A percentile compares a stretch with the other conserved stretches of the same genome.
Conservation (phyloP, 495 filamentous ascomycete genomes). For the Aspergillus taichungensis region DNA sequence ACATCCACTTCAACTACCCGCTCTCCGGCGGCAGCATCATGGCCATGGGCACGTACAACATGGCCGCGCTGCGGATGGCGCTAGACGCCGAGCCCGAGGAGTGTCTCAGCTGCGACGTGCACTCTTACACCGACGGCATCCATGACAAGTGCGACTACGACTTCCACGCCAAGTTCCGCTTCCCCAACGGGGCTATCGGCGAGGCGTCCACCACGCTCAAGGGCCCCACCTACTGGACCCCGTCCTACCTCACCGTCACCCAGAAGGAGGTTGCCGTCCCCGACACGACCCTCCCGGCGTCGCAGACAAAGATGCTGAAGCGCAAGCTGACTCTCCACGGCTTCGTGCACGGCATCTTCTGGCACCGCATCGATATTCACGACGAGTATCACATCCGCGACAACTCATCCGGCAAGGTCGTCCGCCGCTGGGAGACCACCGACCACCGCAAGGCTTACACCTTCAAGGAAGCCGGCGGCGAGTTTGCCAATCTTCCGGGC, state of each 20-base stretch:
- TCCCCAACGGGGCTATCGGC: slow-evolving; percentile 37
- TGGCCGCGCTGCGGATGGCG: slow-evolving; percentile 29
- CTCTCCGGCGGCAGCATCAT: slow-evolving; percentile 46
- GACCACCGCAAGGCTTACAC: slow-evolving; percentile 35
- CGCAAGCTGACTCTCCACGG: slow-evolving; percentile 16
- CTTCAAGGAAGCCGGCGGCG: slow-evolving; percentile 23
- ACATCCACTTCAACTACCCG: slow-evolving; percentile 46
- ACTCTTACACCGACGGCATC: slow-evolving; percentile 19
- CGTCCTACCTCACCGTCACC: slow-evolving; percentile 9
- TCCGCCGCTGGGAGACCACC: slow-evolving; percentile 29
- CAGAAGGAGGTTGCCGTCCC: slow-evolving; percentile 15
- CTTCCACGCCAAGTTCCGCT: slow-evolving; percentile 31
- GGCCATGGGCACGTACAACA: slow-evolving; percentile 42
- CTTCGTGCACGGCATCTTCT: slow-evolving; percentile 21
- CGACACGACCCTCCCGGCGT: slow-evolving; percentile 15
- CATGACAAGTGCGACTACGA: slow-evolving; percentile 26
- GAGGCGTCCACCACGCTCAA: slow-evolving; percentile 26
- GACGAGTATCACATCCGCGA: slow-evolving; percentile 29
- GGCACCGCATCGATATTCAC: slow-evolving; percentile 38
- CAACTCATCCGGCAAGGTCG: slow-evolving; percentile 8
- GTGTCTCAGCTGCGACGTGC: slow-evolving; percentile 25
- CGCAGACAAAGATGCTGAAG: slow-evolving; percentile 18
- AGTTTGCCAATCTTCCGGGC: slow-evolving; percentile 23
- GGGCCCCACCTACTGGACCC: slow-evolving; percentile 11
- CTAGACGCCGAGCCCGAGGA: slow-evolving; percentile 29